Evolutionary conservation across 2,329 filamentous ascomycete genomes (phyloP).

Genomic region (Calonectria pseudoreteaudii): DNA sequence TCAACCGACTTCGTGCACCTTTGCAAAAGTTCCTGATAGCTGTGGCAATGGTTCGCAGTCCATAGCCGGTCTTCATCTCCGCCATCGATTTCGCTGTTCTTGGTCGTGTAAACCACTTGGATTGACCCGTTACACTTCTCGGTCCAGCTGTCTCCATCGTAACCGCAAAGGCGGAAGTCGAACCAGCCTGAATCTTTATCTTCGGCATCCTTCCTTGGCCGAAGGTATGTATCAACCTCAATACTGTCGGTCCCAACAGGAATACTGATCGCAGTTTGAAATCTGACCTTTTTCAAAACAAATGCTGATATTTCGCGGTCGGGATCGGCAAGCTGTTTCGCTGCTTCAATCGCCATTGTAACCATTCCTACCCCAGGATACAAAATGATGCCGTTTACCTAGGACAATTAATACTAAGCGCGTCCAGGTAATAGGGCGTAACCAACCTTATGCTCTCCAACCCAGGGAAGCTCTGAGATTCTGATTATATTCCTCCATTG

Average conservation of each 20-base stretch:
- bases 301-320: not conserved
- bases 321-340: not conserved
- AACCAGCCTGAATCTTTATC: constrained; percentile 1
- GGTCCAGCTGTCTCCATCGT: constrained; percentile 49
- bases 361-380: constrained; percentile 2
- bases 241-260: not conserved
- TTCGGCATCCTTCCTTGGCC: not conserved
- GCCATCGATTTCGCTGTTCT: not conserved
- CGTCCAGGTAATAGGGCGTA: not conserved
- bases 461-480: not conserved
- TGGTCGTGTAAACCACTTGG: not conserved
- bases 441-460: not conserved
- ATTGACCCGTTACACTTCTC: not conserved
- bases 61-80: not conserved
- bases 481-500: constrained; percentile 6
- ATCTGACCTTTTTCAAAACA: not conserved
- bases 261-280: not conserved
- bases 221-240: not conserved
- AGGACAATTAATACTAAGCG: not conserved
- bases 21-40: not conserved
- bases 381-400: constrained; percentile 1
- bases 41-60: not conserved
- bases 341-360: constrained; percentile 12
- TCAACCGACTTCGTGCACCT: not conserved
- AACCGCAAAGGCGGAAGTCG: constrained; percentile 42